Base-by-base conservation (phyloP, 1,284 basidiomycete species). In the Rhodotorula sp. region DNA sequence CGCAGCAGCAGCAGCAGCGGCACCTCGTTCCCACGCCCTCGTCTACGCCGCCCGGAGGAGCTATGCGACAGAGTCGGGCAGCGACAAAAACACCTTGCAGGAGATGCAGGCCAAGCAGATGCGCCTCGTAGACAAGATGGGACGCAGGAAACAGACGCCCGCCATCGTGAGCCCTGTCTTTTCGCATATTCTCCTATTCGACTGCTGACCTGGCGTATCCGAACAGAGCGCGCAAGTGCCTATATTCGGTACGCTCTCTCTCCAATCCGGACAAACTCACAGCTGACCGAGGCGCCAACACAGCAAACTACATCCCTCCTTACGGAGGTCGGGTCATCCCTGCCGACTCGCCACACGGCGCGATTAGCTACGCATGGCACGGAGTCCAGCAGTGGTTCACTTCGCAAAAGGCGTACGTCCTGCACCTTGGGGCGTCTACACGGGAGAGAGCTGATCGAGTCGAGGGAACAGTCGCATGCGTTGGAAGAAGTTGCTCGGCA, bases 301-400 rank as follows among this genome's bases (percentile, higher is more conserved):
- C 70, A 75, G 73, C 73, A 54, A 75, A 75, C 65, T 68, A 75
- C 59, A 64, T 75, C 49, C 73, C 66, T 14, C 73, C 73, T 4
- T 60, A 48, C 22, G 62, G 46, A 29, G 68, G 70, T 18, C 66
- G 73, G 4, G 24, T 51, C 20, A 46, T 73, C 22, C 63, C 68
- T 4, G 24, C 57, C 33, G 62, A 58, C 22, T 42, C 66, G 6
- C 18, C 26, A 58, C n/a, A 59, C 48, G 18, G 29, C 29, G 8
- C 55, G 64, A 10, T 45, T 29, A 33, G 55, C 12, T 68, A 74
- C 65, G 8, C 54, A 12, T 54, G 48, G 62, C 55, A 64, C 62
- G 72, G 69, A 46, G n/a, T 26, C 10, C 29, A 29, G 29, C 66
- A 67, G 45, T n/a, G 37, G 42, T 15, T 45, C 24, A 42, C 37